phyloP scores from a whole-genome alignment of 345 rosid genomes.

The Moringa oleifera region DNA sequence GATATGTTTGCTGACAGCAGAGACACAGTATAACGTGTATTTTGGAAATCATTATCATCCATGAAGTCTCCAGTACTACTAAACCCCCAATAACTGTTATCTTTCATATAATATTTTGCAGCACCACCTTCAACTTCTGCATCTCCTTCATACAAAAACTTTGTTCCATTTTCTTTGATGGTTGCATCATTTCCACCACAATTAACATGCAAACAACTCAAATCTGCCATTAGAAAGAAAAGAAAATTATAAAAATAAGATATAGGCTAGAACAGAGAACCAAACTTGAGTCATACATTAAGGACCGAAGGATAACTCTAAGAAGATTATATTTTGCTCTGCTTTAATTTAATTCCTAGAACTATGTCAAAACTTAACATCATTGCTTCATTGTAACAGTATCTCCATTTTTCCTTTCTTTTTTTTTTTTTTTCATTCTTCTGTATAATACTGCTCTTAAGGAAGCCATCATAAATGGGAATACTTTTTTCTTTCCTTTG shows the following conservation, averaged over 20 bases:
- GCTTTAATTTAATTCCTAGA: too few species aligned
- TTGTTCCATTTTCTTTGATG: constrained; percentile 26
- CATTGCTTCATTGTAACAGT: too few species aligned
- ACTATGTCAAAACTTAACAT: too few species aligned
- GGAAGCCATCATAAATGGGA: too few species aligned
- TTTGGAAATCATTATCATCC: constrained; percentile 52
- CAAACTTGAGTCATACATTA: neutral
- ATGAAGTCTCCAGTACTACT: constrained; percentile 67
- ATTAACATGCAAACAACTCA: constrained; percentile 47
- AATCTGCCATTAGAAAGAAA: constrained; percentile 28
- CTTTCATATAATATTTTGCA: constrained; percentile 37
- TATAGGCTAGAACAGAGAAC: neutral
- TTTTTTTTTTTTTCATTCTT: too few species aligned
- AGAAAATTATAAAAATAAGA: neutral
- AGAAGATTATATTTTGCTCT: too few species aligned
- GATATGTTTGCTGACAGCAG: constrained; percentile 31
- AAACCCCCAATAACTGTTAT: constrained; percentile 47
- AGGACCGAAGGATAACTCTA: too few species aligned
- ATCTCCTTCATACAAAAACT: constrained; percentile 49
- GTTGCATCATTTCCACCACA: constrained; percentile 51
- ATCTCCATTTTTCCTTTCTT: too few species aligned
- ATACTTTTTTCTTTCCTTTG: too few species aligned
- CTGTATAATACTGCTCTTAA: too few species aligned
- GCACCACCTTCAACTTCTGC: constrained; percentile 40
- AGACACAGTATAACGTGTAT: constrained; percentile 29